A percentile compares a stretch with the other conserved stretches of the same genome.
Evolutionary conservation across 306 rosid species (phyloP).

Genomic region (Cicer arietinum): DNA sequence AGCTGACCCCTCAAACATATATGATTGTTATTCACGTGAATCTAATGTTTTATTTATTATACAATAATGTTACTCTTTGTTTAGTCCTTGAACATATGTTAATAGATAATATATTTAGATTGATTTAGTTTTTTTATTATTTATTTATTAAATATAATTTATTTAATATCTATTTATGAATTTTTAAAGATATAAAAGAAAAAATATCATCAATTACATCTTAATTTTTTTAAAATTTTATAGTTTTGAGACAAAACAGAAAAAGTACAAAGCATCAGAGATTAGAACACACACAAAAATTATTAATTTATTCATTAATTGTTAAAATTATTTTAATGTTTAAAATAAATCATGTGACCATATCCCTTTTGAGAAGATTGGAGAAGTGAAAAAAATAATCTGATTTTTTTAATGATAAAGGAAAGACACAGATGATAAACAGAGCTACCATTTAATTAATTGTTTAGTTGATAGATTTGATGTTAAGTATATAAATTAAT

Average conservation of each 20-base stretch:
- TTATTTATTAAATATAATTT: no score
- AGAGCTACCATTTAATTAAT: constrained; percentile 27
- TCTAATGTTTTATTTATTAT: neutral
- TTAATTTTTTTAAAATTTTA: no score
- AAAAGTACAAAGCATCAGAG: no score
- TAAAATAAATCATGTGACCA: neutral
- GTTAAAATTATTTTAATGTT: neutral
- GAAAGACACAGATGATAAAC: neutral
- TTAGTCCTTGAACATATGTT: no score
- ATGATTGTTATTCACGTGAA: neutral
- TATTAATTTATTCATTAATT: neutral
- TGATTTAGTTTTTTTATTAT: no score
- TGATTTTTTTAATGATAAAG: neutral
- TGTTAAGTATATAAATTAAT: neutral
- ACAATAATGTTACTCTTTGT: neutral
- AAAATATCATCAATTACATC: no score
- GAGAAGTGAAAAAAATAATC: neutral
- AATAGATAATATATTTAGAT: no score
- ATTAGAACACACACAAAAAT: neutral
- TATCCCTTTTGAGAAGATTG: neutral
- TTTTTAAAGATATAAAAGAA: no score
- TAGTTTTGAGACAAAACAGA: no score
- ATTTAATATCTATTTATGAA: no score
- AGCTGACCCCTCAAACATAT: neutral
- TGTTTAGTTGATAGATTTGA: constrained; percentile 5